Evolutionary conservation across 768 basidiomycete species (phyloP), one percentile per base, ranked within the genome.

Genomic region (Suillus subluteus): DNA sequence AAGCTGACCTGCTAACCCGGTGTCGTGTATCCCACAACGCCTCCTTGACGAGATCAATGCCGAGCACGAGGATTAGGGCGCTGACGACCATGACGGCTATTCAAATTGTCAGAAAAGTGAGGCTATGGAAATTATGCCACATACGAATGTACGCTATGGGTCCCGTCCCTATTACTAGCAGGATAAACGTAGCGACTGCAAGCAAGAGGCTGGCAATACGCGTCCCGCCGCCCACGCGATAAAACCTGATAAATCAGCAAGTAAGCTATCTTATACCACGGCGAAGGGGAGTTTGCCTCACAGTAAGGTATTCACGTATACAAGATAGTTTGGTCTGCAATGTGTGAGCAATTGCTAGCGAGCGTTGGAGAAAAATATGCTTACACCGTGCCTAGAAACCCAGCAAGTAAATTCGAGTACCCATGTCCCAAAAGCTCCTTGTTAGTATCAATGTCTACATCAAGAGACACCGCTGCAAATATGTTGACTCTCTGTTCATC

Each of bases 1-100:
- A 30, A 56, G 80, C 86, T 67, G 76, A 92, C 84, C 84, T 82
- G 83, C 88, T 95, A 26, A 94, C 94, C 18, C 96, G 88, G 78
- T 93, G 86, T 56, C 94, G 82, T 12, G 96, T 96, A 79, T 99
- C 97, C 96, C 96, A 99, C 11, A 98, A 75, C 0, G 98, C 96
- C 77, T 98, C 97, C 73, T 96, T 97, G 48, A 95, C 88, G 46
- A 99, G 87, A 70, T 99, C 97, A 62, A 98, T 86, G 0, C 96
- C 98, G 41, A 99, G 84, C 11, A 98, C 95, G 70, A 95, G 96
- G 68, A 99, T 98, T 64, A 99, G 82, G 2, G 95, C 90, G 1
- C 91, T 90, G 16, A 98, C 95, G 6, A 97, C 90, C 87, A 94
- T 90, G 38, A 98, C 90, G 65, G 95, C 95, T 96, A 67, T 8